Evolutionary conservation across 352 stramenopile genomes (phyloP), one percentile per base, ranked within the genome.

Genomic region (Phytophthora fragariae): DNA sequence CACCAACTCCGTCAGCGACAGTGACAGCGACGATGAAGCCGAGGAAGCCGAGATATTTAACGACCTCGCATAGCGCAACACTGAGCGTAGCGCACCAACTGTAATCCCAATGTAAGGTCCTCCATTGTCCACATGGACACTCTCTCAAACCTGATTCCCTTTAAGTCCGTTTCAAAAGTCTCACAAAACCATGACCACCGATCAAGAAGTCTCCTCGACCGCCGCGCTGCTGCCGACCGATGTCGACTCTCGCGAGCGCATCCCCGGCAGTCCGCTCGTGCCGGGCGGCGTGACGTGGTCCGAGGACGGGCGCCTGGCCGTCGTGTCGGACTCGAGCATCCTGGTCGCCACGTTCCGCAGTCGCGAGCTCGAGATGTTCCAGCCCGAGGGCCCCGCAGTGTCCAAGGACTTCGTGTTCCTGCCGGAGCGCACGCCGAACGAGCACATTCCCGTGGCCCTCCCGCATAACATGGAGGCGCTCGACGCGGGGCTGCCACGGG

Each of bases 401-500:
- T 94, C 89, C 63, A 93, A 94, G 73, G 91, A 85, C 79, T 93
- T 93, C 57, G 81, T 96, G n/a, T 91, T 93, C 50, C 68, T 90
- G 59, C 84, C 87, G 0, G 79, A 89, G 24, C 52, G 33, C 37
- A 83, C 63, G 2, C 11, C 62, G 3, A 62, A 61, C 33, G 87
- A 94, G 70, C 79, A 77, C 64, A 52, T 94, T 29, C 87, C 87
- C 11, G 62, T 92, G 39, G 62, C 57, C 19, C 80, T 88, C 31
- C 85, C 87, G 29, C 73, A 82, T 29, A 80, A 85, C 33, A 79
- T 76, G 11, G 76, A 92, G 50, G 71, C 75, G 1, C 63, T 81
- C 10, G 69, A 84, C 41, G 67, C 50, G 2, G 66, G 65, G 8
- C 53, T 90, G 0, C 67, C 79, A 21, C 29, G 64, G 2, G 77